Evolutionary conservation across 768 basidiomycete genomes (phyloP).

Genomic region (Tremella yokohamensis): DNA sequence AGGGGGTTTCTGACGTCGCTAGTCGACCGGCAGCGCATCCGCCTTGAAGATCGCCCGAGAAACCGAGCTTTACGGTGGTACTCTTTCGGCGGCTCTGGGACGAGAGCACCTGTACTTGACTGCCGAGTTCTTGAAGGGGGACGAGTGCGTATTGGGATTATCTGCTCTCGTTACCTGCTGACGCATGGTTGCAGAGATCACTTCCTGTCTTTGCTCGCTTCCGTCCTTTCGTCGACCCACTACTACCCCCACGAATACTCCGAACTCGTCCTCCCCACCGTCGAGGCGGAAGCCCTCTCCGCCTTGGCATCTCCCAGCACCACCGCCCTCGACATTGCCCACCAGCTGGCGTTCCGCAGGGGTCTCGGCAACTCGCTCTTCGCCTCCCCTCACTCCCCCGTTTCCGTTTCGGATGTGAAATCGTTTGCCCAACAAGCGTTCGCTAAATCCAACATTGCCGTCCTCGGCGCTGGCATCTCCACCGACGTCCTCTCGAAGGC

Average conservation of each 20-base stretch:
- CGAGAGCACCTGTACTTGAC: slow-evolving; percentile 89
- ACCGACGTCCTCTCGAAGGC: slow-evolving; percentile 65
- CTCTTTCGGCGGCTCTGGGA: slow-evolving; percentile 75
- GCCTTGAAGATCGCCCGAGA: slow-evolving; percentile 86
- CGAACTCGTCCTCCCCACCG: slow-evolving; percentile 57
- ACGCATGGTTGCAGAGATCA: slow-evolving; percentile 59
- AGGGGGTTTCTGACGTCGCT: slow-evolving; percentile 12
- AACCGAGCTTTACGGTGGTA: slow-evolving; percentile 87
- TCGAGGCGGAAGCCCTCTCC: slow-evolving; percentile 66
- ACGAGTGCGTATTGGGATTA: slow-evolving; percentile 77
- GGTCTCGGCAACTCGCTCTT: slow-evolving; percentile 90
- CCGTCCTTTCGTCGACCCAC: slow-evolving; percentile 75
- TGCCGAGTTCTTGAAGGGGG: slow-evolving; percentile 89
- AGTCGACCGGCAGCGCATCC: slow-evolving; percentile 84
- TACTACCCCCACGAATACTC: slow-evolving; percentile 56
- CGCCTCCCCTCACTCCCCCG: slow-evolving; percentile 64
- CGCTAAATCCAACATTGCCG: slow-evolving; percentile 72
- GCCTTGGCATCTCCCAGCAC: slow-evolving; percentile 63
- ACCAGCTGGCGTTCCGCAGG: slow-evolving; percentile 84
- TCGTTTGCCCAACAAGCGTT: slow-evolving; percentile 70
- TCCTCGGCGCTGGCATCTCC: slow-evolving; percentile 83
- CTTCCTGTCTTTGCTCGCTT: slow-evolving; percentile 85
- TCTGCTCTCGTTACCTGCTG: background rate
- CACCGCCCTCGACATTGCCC: slow-evolving; percentile 79
- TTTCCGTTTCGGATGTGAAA: slow-evolving; percentile 59